These are phyloP conservation scores for Tylopilus felleus DNA, from an alignment of 768 basidiomycete genomes.

Conservation along the genomic window DNA sequence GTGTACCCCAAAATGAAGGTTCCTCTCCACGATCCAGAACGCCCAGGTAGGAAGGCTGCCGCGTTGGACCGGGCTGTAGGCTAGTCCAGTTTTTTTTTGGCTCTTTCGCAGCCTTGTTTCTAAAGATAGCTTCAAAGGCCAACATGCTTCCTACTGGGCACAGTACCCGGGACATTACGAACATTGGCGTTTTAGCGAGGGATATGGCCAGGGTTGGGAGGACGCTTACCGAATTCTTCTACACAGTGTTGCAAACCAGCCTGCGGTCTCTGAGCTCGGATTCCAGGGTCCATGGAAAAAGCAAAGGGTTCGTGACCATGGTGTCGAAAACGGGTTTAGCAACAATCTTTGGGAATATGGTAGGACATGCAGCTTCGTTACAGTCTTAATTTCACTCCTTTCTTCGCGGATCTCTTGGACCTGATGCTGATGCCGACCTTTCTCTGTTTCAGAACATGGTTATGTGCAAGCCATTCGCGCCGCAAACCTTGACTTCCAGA, in stretches of 20 bases:
- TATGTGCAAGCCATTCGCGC: constrained; percentile 52
- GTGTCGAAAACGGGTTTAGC: constrained; percentile 35
- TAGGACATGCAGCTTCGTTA: constrained; percentile 22
- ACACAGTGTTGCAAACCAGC: constrained; percentile 15
- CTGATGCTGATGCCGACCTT: neutral
- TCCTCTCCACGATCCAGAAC: constrained; percentile 19
- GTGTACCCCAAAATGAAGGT: constrained; percentile 29
- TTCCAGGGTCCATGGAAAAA: constrained; percentile 61
- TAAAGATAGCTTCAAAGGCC: constrained; percentile 27
- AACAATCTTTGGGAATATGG: constrained; percentile 66
- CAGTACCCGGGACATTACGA: constrained; percentile 56
- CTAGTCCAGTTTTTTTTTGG: constrained; percentile 12
- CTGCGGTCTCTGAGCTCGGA: constrained; percentile 53
- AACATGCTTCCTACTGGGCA: constrained; percentile 42
- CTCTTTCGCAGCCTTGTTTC: constrained; percentile 17
- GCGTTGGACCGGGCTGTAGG: constrained; percentile 34
- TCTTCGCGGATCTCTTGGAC: neutral
- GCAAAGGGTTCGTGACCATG: constrained; percentile 44
- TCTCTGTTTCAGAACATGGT: constrained; percentile 48
- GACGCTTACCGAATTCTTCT: constrained; percentile 59
- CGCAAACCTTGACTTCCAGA: constrained; percentile 38
- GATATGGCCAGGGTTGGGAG: constrained; percentile 70
- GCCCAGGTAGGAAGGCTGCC: constrained; percentile 26
- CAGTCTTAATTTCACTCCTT: neutral
- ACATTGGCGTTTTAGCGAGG: constrained; percentile 64